These are phyloP conservation scores for Ogataea ganodermae DNA, from an alignment of 805 yeast species.

Conservation along the genomic window DNA sequence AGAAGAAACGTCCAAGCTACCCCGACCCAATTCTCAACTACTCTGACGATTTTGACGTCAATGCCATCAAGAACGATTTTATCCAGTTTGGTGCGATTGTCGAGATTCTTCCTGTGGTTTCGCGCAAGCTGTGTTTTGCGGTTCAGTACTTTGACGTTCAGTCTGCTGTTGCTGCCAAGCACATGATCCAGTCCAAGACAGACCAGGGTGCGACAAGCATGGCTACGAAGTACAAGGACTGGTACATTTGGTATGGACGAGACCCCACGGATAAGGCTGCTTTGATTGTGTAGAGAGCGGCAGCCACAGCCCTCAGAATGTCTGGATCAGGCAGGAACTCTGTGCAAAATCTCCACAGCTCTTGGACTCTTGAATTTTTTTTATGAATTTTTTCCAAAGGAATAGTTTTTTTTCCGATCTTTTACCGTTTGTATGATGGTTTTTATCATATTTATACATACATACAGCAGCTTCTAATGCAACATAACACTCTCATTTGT, in stretches of 20 bases:
- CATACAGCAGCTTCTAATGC: conserved; percentile 2
- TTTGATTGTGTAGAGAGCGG: conserved; percentile 11
- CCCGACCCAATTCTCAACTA: conserved; percentile 46
- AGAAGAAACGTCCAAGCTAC: conserved; percentile 32
- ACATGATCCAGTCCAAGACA: conserved; percentile 39
- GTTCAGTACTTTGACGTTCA: conserved; percentile 59
- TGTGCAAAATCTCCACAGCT: no score
- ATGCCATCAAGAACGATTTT: conserved; percentile 51
- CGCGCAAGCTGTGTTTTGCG: conserved; percentile 61
- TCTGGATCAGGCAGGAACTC: no score
- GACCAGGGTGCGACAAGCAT: conserved; percentile 25
- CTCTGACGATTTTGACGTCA: conserved; percentile 48
- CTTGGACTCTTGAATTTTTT: background rate
- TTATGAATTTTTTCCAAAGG: background rate
- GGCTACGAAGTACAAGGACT: conserved; percentile 50
- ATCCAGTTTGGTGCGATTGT: conserved; percentile 57
- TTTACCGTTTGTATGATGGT: background rate
- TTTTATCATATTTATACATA: background rate
- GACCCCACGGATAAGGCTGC: conserved; percentile 62
- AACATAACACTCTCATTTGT: background rate
- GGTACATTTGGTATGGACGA: conserved; percentile 67
- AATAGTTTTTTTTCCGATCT: background rate
- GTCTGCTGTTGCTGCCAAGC: conserved; percentile 61
- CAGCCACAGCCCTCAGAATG: background rate
- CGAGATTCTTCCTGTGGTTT: conserved; percentile 66